phyloP scores from a whole-genome alignment of 257 asterid genomes.

The Nicotiana undulata region DNA sequence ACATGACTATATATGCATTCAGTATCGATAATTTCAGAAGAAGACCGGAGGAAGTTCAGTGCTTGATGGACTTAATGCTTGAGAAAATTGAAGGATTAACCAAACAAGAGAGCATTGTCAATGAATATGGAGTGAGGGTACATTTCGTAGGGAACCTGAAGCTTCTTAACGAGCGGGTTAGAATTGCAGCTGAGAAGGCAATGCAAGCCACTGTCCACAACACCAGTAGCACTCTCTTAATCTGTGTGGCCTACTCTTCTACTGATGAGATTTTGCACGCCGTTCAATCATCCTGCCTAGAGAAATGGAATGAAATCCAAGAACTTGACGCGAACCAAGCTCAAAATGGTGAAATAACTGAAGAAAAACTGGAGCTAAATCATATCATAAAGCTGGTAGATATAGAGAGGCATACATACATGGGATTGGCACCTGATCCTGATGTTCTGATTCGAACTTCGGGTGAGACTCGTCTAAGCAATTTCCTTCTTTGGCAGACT shows the following conservation, averaged over 20 bases:
- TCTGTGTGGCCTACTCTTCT: constrained; percentile 70
- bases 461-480: constrained; percentile 49
- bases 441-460: constrained; percentile 62
- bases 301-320: constrained; percentile 19
- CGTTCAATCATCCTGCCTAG: constrained; percentile 35
- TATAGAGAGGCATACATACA: constrained; percentile 55
- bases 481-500: constrained; percentile 72
- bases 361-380: neutral
- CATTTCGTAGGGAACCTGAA: constrained; percentile 55
- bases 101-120: constrained; percentile 42
- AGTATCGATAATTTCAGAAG: constrained; percentile 84
- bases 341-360: constrained; percentile 6
- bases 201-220: constrained; percentile 58
- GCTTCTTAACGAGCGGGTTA: constrained; percentile 39
- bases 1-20: constrained; percentile 57
- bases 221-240: constrained; percentile 23
- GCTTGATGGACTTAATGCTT: constrained; percentile 65
- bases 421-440: constrained; percentile 65
- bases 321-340: constrained; percentile 9
- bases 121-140: constrained; percentile 57
- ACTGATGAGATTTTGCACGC: constrained; percentile 64
- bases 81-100: constrained; percentile 71
- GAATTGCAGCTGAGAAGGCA: constrained; percentile 55
- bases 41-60: constrained; percentile 50
- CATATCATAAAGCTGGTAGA: constrained; percentile 32